These are phyloP conservation scores for Coniochaeta ligniaria DNA, from an alignment of 2,329 filamentous ascomycete species.

Conservation along the genomic window DNA sequence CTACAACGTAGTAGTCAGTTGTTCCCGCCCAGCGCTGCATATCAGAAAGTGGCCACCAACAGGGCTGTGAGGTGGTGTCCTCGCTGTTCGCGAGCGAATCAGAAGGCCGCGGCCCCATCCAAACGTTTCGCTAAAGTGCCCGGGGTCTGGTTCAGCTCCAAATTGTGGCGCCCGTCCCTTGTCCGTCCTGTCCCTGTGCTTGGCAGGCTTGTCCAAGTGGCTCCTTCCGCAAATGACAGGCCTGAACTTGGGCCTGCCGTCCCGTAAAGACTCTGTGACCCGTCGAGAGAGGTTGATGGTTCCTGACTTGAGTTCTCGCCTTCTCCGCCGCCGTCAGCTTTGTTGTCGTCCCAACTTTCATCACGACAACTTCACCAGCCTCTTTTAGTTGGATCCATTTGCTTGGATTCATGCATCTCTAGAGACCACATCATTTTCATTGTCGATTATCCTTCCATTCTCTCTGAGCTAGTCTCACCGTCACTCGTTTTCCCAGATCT, in stretches of 20 bases:
- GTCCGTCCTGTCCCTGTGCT: background rate
- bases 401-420: constrained; percentile 23
- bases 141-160: background rate
- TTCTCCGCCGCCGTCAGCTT: background rate
- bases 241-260: background rate
- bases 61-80: background rate
- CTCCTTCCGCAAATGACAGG: constrained; percentile 1
- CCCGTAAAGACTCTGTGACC: background rate
- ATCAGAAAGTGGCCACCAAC: background rate
- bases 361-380: background rate
- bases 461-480: constrained; percentile 39
- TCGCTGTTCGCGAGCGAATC: background rate
- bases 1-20: background rate
- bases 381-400: constrained; percentile 8
- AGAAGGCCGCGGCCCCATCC: background rate
- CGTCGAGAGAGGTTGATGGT: background rate
- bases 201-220: background rate
- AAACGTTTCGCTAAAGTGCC: constrained; percentile 1
- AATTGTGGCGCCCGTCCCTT: background rate
- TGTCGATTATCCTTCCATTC: constrained; percentile 18
- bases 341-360: background rate
- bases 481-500: constrained; percentile 32
- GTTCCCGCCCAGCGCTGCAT: background rate
- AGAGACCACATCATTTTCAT: constrained; percentile 17
- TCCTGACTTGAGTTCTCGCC: background rate